These are phyloP conservation scores for Lasiosphaeris hirsuta DNA, from an alignment of 495 filamentous ascomycete species.

Conservation along the genomic window DNA sequence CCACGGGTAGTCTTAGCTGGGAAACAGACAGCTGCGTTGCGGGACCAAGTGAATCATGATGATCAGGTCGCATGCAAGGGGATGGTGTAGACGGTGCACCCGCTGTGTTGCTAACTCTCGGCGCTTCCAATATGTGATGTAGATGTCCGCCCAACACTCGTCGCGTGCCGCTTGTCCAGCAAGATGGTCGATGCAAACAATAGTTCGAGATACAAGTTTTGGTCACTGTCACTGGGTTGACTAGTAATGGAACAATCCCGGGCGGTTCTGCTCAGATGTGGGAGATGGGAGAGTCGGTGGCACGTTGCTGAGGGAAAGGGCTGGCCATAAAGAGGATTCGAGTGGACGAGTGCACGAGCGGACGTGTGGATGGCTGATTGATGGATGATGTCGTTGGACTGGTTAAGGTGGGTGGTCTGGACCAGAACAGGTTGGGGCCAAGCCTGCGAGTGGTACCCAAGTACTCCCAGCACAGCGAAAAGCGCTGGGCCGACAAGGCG, in stretches of 20 bases:
- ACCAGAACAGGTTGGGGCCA: constrained; percentile 10
- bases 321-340: constrained; percentile 9
- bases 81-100: not conserved
- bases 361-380: constrained; percentile 15
- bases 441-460: not conserved
- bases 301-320: constrained; percentile 4
- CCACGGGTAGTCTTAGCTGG: constrained; percentile 28
- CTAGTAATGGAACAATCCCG: not conserved
- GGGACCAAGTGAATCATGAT: constrained; percentile 25
- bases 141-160: too few species aligned
- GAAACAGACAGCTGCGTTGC: constrained; percentile 15
- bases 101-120: too few species aligned
- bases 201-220: not conserved
- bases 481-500: constrained; percentile 1
- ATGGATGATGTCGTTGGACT: constrained; percentile 29
- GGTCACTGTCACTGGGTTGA: not conserved
- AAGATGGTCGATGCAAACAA: not conserved
- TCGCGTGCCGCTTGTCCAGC: not conserved
- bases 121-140: too few species aligned
- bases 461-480: not conserved
- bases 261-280: not conserved
- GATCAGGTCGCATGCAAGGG: constrained; percentile 19
- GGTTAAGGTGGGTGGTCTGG: not conserved
- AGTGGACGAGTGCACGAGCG: constrained; percentile 5
- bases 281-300: not conserved